Evolutionary conservation across 2,329 filamentous ascomycete genomes (phyloP), one percentile per base, ranked within the genome.

Genomic region (Colletotrichum tropicale): DNA sequence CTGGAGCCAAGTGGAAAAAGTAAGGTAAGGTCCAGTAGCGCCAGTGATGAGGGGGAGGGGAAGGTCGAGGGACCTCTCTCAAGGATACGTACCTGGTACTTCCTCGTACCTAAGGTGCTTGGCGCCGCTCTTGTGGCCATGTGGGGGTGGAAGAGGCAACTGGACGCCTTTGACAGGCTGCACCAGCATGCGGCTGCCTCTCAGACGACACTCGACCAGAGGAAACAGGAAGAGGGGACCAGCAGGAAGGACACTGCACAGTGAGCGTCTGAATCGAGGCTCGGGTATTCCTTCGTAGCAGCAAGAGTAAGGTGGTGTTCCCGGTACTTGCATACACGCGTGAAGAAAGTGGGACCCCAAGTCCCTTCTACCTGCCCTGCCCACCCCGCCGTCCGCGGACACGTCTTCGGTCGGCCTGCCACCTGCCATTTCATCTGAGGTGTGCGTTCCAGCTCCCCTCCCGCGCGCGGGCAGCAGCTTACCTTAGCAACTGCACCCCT

Each of bases 341-440:
- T 15, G 26, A 16, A 48, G 6, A 13, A 48, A 16, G 56, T 24
- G 55, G 21, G 16, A n/a, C 12, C 8, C 12, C 12, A 62, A 32
- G 67, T 70, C 26, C 15, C 26, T 21, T 34, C 18, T 62, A 70
- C 56, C 26, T 62, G 8, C 32, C 30, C 7, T 28, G 43, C 43
- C n/a, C 26, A 43, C 43, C 60, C 43, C 70, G 58, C 70, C 34
- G 48, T 69, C 64, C 73, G 64, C 70, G 58, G 58, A 26, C 56
- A 58, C 56, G 43, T 74, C 48, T 69, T 48, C 62, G 64, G 70
- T 58, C 62, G 64, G 70, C 36, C 70, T 75, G 64, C 73, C 73
- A 75, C 70, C 70, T 69, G 73, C 73, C 73, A 75, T 52, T 64
- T 69, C 73, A 48, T 75, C 73, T 55, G 73, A 75, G 70, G 73